Evolutionary conservation across 768 basidiomycete genomes (phyloP).

Genomic region (Pulveroboletus ravenelii): DNA sequence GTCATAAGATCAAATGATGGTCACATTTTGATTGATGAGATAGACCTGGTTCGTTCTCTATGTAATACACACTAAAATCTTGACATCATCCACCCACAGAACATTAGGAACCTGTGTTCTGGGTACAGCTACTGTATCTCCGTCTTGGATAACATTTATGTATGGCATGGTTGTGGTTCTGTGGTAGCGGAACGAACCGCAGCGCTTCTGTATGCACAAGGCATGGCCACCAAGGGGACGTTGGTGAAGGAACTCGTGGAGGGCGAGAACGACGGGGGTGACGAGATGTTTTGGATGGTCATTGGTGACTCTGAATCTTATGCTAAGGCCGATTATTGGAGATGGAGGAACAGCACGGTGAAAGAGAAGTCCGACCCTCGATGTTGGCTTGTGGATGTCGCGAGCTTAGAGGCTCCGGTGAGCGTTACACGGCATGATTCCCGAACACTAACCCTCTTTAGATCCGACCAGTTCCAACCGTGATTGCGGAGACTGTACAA

Average conservation of each 20-base stretch:
- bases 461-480: slow-evolving; percentile 43
- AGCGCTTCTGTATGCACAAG: slow-evolving; percentile 56
- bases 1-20: slow-evolving; percentile 50
- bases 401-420: slow-evolving; percentile 37
- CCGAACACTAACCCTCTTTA: slow-evolving; percentile 24
- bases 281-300: slow-evolving; percentile 86
- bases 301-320: slow-evolving; percentile 65
- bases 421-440: slow-evolving; percentile 15
- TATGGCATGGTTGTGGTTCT: slow-evolving; percentile 81
- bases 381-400: slow-evolving; percentile 55
- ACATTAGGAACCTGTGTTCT: slow-evolving; percentile 68
- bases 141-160: slow-evolving; percentile 64
- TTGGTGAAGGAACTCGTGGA: slow-evolving; percentile 56
- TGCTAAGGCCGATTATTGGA: slow-evolving; percentile 81
- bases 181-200: slow-evolving; percentile 52
- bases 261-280: slow-evolving; percentile 53
- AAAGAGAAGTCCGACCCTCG: slow-evolving; percentile 38
- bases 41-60: slow-evolving; percentile 51
- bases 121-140: slow-evolving; percentile 80
- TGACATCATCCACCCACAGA: slow-evolving; percentile 33
- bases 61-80: not conserved
- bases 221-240: slow-evolving; percentile 36
- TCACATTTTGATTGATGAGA: slow-evolving; percentile 62
- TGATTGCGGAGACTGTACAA: slow-evolving; percentile 37
- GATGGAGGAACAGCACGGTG: slow-evolving; percentile 50